Conservation (phyloP, 225 moss, liverwort and hornwort genomes). For the Sphagnum contortum region DNA sequence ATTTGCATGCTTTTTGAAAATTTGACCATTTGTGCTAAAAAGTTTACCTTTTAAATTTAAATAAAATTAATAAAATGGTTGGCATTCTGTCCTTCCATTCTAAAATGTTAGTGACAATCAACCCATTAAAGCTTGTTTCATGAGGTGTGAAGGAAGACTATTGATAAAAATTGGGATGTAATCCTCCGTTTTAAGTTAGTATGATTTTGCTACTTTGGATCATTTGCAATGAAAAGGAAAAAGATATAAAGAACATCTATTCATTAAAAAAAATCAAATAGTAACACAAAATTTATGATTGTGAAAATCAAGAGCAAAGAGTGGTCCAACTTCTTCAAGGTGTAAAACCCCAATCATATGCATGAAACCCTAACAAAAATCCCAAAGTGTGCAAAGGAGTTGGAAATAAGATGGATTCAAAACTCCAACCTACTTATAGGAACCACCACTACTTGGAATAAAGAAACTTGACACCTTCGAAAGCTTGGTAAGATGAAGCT, state of each 20-base stretch:
- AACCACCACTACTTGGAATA: conserved; percentile 92
- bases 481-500: conserved; percentile 73
- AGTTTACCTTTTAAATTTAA: conserved; percentile 97
- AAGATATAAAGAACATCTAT: too few species aligned
- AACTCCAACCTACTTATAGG: conserved; percentile 74
- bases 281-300: too few species aligned
- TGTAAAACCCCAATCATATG: too few species aligned
- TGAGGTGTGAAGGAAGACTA: conserved; percentile 64
- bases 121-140: conserved; percentile 50
- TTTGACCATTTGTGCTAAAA: conserved; percentile 96
- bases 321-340: too few species aligned
- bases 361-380: too few species aligned
- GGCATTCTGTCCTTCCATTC: conserved; percentile 52
- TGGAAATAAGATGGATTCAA: too few species aligned
- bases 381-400: too few species aligned
- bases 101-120: conserved; percentile 26
- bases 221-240: conserved; percentile 37
- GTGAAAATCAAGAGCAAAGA: too few species aligned
- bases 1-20: conserved; percentile 85
- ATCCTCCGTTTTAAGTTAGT: conserved; percentile 77
- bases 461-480: conserved; percentile 88
- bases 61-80: conserved; percentile 91
- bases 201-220: conserved; percentile 89
- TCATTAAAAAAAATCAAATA: too few species aligned
- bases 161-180: conserved; percentile 54